Evolutionary conservation across 2,329 filamentous ascomycete species (phyloP).

Genomic region (Xylaria hypoxylon): DNA sequence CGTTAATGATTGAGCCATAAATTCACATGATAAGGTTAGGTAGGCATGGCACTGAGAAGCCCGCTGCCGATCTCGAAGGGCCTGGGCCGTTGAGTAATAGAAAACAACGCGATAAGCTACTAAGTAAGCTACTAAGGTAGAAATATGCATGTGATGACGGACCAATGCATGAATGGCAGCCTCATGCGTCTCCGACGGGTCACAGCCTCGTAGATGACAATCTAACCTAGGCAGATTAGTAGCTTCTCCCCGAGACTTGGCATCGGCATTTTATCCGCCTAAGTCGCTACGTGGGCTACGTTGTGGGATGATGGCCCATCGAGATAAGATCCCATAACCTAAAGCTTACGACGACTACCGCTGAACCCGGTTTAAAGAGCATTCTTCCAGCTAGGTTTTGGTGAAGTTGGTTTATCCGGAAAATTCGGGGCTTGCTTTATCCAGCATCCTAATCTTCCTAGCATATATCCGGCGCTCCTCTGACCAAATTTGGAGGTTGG

Average conservation of each 20-base stretch:
- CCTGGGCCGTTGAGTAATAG: not conserved
- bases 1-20: conserved; percentile 22
- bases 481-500: conserved; percentile 15
- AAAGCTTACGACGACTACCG: conserved; percentile 11
- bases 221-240: conserved; percentile 38
- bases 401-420: conserved; percentile 34
- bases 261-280: conserved; percentile 34
- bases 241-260: conserved; percentile 23
- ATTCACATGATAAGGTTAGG: conserved; percentile 8
- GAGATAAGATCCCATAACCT: conserved; percentile 4
- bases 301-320: conserved; percentile 15
- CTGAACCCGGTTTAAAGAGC: not conserved
- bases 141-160: conserved; percentile 16
- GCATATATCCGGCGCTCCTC: conserved; percentile 33
- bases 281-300: not conserved
- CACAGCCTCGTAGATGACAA: conserved; percentile 26
- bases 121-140: not conserved
- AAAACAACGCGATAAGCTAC: conserved; percentile 11
- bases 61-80: conserved; percentile 7
- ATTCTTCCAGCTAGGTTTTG: conserved; percentile 6
- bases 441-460: conserved; percentile 33
- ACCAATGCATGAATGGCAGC: conserved; percentile 19
- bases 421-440: conserved; percentile 31
- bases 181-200: conserved; percentile 10
- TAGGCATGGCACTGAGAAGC: conserved; percentile 1